Evolutionary conservation across 768 basidiomycete species (phyloP), one percentile per base, ranked within the genome.

Genomic region (Epithele typhae): DNA sequence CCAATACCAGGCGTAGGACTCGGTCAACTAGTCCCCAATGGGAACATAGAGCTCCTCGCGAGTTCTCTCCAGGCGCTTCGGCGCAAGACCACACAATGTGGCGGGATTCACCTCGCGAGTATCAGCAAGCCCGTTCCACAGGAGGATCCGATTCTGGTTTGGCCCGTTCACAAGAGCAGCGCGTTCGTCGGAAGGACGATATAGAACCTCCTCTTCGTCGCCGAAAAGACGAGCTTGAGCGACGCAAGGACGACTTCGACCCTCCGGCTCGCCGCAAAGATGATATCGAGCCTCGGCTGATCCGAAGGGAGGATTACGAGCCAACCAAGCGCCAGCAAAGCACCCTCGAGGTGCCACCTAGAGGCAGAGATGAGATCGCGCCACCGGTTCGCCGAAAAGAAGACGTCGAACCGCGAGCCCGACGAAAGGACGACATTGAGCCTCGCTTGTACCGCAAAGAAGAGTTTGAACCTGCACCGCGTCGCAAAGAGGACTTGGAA

Each of bases 11-110:
- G 5, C 49, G 59, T 22, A 48, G 27, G 5, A 23, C 51, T 1
- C 57, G 56, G 8, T 56, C 61, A 3, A 12, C 37, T 10, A 54
- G 59, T 11, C 61, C 61, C 19, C 33, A 54, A 11, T 41, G 55
- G 22, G 57, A n/a, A n/a, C n/a, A 55, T 18, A 10, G 38, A 15
- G 47, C 23, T 12, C 56, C 52, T n/a, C 25, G 49, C 46, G 53
- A 55, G 6, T 14, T 46, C 12, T 36, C 51, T 18, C 8, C 47
- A 54, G 5, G 45, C 53, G 14, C 42, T 54, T 24, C 44, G 38
- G 5, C 56, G n/a, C n/a, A 45, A 9, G 47, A 34, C 17, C 27
- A 14, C 7, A 14, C 8, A 30, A 46, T 45, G 10, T 49, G 46
- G 53, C 48, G 54, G 24, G 52, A 48, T 2, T 10, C 40, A 18